Evolutionary conservation across 257 asterid genomes (phyloP), one percentile per base, ranked within the genome.

Genomic region (Scutellaria galericulata): DNA sequence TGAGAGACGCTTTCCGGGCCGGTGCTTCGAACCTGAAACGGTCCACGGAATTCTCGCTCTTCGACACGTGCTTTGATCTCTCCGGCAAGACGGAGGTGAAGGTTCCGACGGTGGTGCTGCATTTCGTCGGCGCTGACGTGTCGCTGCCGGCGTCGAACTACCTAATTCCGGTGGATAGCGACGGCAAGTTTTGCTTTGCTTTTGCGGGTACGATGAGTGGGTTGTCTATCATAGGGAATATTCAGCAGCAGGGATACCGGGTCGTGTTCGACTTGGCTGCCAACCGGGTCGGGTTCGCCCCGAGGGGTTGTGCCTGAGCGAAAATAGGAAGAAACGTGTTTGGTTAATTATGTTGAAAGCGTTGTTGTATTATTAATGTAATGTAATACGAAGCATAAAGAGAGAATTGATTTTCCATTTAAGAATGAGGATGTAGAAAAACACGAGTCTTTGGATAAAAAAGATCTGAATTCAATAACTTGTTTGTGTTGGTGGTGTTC

Each of bases 111-210:
- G 93, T 94, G 83, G 96, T 85, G 70, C 68, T 94, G 79, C 97
- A 94, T 70, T 91, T 91, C 69, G 56, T 42, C 2, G 96, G 93
- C 20, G 94, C 95, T 0, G 96, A 88, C 61, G 96, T 94, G 71
- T 82, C 97, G 1, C 54, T 94, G 39, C 97, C 98, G 82, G 97
- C 98, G 48, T 78, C 96, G 40, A 94, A 94, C 70, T 91, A 91
- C 71, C 64, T 94, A 84, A 94, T 91, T 46, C 97, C 98, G 68
- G 98, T 94, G 78, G 91, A 91, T 45, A 69, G 67, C 13, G 63
- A 74, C 0, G 97, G 96, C 44, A 82, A 78, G 60, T 94, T 94
- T 54, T 91, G 99, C 84, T 94, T 94, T 39, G 99, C 97, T 2
- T 94, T 94, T 71, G 97, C 98, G 45, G 97, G 96, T 3, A 88